A percentile compares a stretch with the other conserved stretches of the same genome.
phyloP scores from a whole-genome alignment of 768 basidiomycete genomes.

The Termitomyces bulborhizus region DNA sequence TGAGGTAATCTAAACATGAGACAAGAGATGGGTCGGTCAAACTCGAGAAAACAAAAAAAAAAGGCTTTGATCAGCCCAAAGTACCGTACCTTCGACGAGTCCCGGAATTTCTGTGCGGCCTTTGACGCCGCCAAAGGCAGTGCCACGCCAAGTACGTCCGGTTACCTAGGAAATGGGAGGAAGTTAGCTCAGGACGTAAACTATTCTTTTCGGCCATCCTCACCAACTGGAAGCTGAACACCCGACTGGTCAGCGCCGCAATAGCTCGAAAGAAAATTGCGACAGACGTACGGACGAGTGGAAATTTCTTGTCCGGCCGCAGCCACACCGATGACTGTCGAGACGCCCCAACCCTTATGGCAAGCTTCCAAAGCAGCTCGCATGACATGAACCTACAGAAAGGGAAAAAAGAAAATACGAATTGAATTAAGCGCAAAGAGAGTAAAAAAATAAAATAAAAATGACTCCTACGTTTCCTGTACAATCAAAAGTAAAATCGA shows the following conservation, averaged over 20 bases:
- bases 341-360: conserved; percentile 99
- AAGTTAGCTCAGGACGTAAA: not conserved
- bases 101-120: conserved; percentile 94
- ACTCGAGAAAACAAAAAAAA: not conserved
- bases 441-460: conserved; percentile 2
- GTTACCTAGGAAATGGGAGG: conserved; percentile 50
- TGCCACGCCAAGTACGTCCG: conserved; percentile 90
- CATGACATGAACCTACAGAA: conserved; percentile 78
- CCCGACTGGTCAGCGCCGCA: not conserved
- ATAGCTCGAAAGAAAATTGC: not conserved
- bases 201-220: conserved; percentile 4
- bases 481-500: conserved; percentile 96
- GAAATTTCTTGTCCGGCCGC: conserved; percentile 94
- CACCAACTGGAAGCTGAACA: conserved; percentile 48
- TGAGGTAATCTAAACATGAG: conserved; percentile 60
- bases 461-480: conserved; percentile 67
- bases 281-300: conserved; percentile 66
- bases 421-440: not conserved
- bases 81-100: conserved; percentile 69
- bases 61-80: conserved; percentile 10
- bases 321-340: conserved; percentile 93
- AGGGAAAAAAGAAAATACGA: no score
- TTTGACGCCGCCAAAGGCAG: conserved; percentile 97
- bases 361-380: conserved; percentile 95
- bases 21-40: conserved; percentile 2